phyloP scores from a whole-genome alignment of 352 stramenopile species.

The Globisporangium splendens region DNA sequence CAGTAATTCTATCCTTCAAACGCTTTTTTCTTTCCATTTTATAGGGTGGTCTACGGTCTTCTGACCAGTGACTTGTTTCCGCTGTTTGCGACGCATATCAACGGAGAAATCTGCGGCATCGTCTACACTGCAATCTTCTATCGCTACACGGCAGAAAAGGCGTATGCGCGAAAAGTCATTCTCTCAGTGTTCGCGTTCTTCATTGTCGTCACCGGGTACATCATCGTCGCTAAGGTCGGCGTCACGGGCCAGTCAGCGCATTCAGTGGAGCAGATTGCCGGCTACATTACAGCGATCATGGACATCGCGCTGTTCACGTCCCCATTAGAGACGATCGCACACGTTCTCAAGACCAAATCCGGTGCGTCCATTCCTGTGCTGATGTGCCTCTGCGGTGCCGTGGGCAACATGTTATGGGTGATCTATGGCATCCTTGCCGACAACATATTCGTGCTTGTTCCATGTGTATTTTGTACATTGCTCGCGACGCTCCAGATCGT shows the following conservation, averaged over 20 bases:
- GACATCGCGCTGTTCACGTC: conserved; percentile 24
- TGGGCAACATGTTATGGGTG: conserved; percentile 31
- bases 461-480: conserved; percentile 9
- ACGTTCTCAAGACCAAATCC: conserved; percentile 27
- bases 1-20: no score
- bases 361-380: conserved; percentile 27
- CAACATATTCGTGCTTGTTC: conserved; percentile 17
- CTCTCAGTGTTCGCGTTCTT: background rate
- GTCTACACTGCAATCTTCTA: conserved; percentile 27
- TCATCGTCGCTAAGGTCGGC: conserved; percentile 11
- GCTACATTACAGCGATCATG: conserved; percentile 20
- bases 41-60: conserved; percentile 10
- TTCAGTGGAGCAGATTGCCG: conserved; percentile 10
- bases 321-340: conserved; percentile 35
- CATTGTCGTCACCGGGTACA: background rate
- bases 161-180: conserved; percentile 6
- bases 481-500: conserved; percentile 9
- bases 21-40: background rate
- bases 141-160: conserved; percentile 9
- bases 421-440: conserved; percentile 22
- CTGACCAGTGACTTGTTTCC: conserved; percentile 24
- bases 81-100: conserved; percentile 27
- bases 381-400: conserved; percentile 9
- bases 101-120: conserved; percentile 21
- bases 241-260: conserved; percentile 5